Evolutionary conservation across 306 rosid genomes (phyloP).

Genomic region (Trifolium repens): DNA sequence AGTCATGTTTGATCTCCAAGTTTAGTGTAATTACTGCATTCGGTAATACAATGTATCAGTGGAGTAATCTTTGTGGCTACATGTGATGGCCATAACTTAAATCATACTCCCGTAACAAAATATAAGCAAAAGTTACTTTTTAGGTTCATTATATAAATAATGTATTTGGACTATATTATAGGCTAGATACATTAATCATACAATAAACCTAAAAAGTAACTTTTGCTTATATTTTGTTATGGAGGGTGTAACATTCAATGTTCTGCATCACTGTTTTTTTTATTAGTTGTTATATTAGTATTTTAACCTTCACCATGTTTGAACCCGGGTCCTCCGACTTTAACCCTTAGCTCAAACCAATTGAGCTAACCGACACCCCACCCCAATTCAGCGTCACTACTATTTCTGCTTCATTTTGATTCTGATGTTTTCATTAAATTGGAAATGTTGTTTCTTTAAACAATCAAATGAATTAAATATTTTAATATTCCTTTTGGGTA

Average conservation of each 20-base stretch:
- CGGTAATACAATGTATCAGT: slow-evolving; percentile 15
- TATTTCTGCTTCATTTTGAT: slow-evolving; percentile 30
- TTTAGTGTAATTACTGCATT: slow-evolving; percentile 25
- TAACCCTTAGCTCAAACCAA: background rate
- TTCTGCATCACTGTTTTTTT: background rate
- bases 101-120: background rate
- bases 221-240: too few relatives aligned
- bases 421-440: slow-evolving; percentile 6
- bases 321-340: background rate
- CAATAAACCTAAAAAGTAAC: too few relatives aligned
- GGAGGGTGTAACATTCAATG: background rate
- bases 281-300: background rate
- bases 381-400: background rate
- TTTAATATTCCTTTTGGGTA: slow-evolving; percentile 35
- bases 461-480: slow-evolving; percentile 21
- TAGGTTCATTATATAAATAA: too few relatives aligned
- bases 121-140: too few relatives aligned
- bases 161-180: too few relatives aligned
- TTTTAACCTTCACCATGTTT: background rate
- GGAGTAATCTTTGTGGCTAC: slow-evolving; percentile 31
- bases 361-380: background rate
- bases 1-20: slow-evolving; percentile 5
- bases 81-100: slow-evolving; percentile 6
- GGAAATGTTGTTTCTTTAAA: slow-evolving; percentile 27
- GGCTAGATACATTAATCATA: too few relatives aligned